Evolutionary conservation across 257 asterid genomes (phyloP).

Genomic region (Solanum habrochaites): DNA sequence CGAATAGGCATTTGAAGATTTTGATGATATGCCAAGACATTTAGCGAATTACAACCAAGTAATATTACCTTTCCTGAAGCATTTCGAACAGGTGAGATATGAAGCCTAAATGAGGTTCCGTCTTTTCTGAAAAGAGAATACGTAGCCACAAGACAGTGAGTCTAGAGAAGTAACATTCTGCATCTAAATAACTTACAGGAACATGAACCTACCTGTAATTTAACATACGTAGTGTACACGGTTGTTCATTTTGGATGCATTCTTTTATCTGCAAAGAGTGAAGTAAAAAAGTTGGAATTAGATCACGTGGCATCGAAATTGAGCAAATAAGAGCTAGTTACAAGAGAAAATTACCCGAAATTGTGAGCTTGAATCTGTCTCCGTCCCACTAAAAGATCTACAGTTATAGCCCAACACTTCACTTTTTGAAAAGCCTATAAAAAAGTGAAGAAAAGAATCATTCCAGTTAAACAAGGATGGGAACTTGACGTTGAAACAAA

Average conservation of each 20-base stretch:
- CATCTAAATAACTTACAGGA: not conserved
- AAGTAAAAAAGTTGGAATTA: not conserved
- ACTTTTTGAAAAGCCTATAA: conserved; percentile 60
- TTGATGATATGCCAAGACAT: not conserved
- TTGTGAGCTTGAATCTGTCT: conserved; percentile 21
- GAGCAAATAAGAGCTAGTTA: not conserved
- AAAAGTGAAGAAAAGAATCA: not conserved
- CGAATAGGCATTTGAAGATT: not conserved
- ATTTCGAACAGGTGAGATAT: conserved; percentile 77
- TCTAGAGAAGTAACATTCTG: not conserved
- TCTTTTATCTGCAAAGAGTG: conserved; percentile 54
- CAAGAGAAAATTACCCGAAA: conserved; percentile 7
- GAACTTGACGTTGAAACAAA: not conserved
- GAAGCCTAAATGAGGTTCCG: conserved; percentile 75
- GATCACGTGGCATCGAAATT: not conserved
- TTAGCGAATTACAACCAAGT: not conserved
- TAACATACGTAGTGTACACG: conserved; percentile 74
- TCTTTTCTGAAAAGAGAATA: conserved; percentile 29
- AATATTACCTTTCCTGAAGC: conserved; percentile 77
- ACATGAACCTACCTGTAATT: conserved; percentile 68
- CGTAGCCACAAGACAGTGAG: not conserved
- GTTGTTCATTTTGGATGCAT: conserved; percentile 44
- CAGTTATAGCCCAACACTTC: conserved; percentile 80
- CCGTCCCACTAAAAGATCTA: conserved; percentile 66
- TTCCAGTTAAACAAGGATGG: not conserved